A percentile compares a stretch with the other conserved stretches of the same genome.
phyloP scores from a whole-genome alignment of 2,329 filamentous ascomycete species.

The Beauveria australis region DNA sequence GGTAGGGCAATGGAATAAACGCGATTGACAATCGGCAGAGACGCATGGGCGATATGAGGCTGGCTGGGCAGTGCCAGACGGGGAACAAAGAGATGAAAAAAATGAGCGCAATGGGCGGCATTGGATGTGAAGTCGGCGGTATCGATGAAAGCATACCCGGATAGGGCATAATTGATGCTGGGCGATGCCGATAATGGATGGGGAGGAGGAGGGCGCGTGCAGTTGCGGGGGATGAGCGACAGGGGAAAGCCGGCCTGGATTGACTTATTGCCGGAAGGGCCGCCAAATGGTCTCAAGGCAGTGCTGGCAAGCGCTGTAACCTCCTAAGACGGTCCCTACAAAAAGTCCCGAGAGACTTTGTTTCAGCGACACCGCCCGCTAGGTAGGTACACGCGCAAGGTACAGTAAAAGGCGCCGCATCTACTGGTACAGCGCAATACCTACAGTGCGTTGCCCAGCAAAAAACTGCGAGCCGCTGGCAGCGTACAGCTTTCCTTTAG shows the following conservation, averaged over 20 bases:
- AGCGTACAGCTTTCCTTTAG: background rate
- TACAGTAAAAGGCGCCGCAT: too few species aligned
- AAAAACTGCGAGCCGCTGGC: background rate
- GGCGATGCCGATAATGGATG: background rate
- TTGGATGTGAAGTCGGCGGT: background rate
- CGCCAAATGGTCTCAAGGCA: too few species aligned
- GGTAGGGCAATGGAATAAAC: background rate
- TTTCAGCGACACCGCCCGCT: background rate
- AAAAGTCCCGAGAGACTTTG: background rate
- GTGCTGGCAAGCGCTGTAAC: background rate
- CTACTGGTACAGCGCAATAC: too few species aligned
- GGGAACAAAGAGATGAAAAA: background rate
- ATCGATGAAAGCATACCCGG: background rate
- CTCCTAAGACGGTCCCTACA: background rate
- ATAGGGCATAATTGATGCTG: background rate
- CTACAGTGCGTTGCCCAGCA: too few species aligned
- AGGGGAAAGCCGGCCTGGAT: background rate
- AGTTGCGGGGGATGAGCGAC: background rate
- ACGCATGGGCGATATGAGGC: background rate
- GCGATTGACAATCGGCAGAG: background rate
- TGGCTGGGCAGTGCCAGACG: background rate
- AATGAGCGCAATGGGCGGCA: background rate
- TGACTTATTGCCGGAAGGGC: background rate
- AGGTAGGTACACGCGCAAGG: too few species aligned
- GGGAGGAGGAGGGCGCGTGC: background rate